Evolutionary conservation across 2,329 filamentous ascomycete species (phyloP).

Genomic region (Microdochium paspali): DNA sequence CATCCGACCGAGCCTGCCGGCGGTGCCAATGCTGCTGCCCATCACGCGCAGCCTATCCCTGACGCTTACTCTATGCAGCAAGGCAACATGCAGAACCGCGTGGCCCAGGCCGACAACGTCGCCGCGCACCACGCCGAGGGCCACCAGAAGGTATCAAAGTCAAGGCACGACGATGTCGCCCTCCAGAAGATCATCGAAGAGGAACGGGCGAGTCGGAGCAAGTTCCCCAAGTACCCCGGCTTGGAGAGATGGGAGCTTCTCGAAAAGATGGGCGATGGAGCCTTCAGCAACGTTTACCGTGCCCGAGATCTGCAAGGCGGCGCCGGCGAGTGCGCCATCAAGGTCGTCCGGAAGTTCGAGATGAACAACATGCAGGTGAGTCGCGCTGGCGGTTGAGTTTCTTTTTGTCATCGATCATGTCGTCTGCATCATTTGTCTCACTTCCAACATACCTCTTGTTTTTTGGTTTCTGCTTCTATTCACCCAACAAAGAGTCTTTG

Average conservation of each 20-base stretch:
- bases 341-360: constrained; percentile 97
- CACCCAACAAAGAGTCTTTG: constrained; percentile 4
- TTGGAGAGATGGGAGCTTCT: constrained; percentile 77
- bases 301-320: constrained; percentile 67
- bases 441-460: constrained; percentile 17
- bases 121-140: constrained; percentile 55
- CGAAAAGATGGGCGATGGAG: constrained; percentile 98
- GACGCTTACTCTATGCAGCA: constrained; percentile 55
- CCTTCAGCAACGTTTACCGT: constrained; percentile 97
- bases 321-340: constrained; percentile 82
- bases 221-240: constrained; percentile 78
- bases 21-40: constrained; percentile 33
- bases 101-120: constrained; percentile 56
- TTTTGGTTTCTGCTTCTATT: constrained; percentile 14
- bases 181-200: constrained; percentile 83
- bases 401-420: constrained; percentile 13
- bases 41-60: constrained; percentile 34
- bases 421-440: constrained; percentile 10
- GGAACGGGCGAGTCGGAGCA: constrained; percentile 76
- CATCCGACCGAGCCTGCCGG: constrained; percentile 31
- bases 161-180: constrained; percentile 49
- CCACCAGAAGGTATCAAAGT: constrained; percentile 43
- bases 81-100: constrained; percentile 54
- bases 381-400: constrained; percentile 26
- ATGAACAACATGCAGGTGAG: constrained; percentile 99